These are phyloP conservation scores for Aspergillus transmontanensis DNA, from an alignment of 2,329 filamentous ascomycete genomes.

Conservation along the genomic window DNA sequence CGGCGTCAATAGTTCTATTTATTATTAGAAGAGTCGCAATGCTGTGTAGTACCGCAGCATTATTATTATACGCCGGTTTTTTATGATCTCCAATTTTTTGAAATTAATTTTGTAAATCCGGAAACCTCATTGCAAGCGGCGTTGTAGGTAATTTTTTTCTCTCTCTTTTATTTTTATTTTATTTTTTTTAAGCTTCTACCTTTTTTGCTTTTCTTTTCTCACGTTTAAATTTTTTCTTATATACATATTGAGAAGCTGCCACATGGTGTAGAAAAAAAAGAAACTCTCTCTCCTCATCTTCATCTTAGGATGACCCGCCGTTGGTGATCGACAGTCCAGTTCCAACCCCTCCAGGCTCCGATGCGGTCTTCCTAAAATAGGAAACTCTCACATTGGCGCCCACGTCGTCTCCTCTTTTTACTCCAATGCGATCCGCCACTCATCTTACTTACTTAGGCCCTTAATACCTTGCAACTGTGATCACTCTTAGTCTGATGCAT, in stretches of 20 bases:
- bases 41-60: conserved; percentile 2
- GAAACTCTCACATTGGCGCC: conserved; percentile 7
- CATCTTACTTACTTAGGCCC: neutral
- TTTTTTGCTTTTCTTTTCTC: neutral
- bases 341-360: neutral
- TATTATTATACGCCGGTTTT: neutral
- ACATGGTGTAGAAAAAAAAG: neutral
- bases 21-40: conserved; percentile 9
- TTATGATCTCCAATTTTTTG: neutral
- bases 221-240: neutral
- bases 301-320: neutral
- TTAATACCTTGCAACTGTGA: conserved; percentile 9
- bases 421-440: conserved; percentile 1
- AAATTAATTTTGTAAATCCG: neutral
- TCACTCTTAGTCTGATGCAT: neutral
- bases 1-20: conserved; percentile 17
- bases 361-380: conserved; percentile 11
- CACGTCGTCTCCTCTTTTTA: conserved; percentile 7
- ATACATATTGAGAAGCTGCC: neutral
- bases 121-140: neutral
- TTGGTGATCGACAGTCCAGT: neutral
- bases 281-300: neutral
- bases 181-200: neutral
- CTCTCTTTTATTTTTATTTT: neutral
- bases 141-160: neutral